A percentile compares a stretch with the other conserved stretches of the same genome.
phyloP scores from a whole-genome alignment of 305 asterid genomes.

The Striga hermonthica region DNA sequence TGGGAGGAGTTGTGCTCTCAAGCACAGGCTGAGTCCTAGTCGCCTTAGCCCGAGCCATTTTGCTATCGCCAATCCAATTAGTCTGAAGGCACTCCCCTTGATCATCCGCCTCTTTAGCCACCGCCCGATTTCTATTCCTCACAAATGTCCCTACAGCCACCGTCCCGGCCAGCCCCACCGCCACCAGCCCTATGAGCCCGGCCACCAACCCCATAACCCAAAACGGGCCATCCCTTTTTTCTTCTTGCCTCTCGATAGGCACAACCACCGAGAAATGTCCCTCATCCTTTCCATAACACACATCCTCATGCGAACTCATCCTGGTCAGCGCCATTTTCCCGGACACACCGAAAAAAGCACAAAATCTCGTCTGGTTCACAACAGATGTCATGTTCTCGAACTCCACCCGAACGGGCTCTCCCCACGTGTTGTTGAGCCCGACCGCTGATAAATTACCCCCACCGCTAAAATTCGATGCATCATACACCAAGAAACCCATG shows the following conservation, averaged over 20 bases:
- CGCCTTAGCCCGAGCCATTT: slow-evolving; percentile 65
- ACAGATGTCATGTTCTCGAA: slow-evolving; percentile 32
- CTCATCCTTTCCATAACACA: slow-evolving; percentile 47
- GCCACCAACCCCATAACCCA: slow-evolving; percentile 37
- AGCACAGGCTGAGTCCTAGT: slow-evolving; percentile 59
- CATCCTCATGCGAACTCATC: slow-evolving; percentile 34
- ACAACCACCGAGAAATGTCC: slow-evolving; percentile 57
- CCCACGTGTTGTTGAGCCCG: slow-evolving; percentile 51
- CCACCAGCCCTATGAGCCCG: slow-evolving; percentile 35
- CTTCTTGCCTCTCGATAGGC: slow-evolving; percentile 34
- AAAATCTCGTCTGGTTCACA: slow-evolving; percentile 33
- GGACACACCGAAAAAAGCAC: slow-evolving; percentile 48
- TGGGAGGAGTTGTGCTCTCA: slow-evolving; percentile 50
- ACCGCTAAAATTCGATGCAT: slow-evolving; percentile 46
- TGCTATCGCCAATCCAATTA: slow-evolving; percentile 43
- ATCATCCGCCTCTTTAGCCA: slow-evolving; percentile 53
- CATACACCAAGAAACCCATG: slow-evolving; percentile 51
- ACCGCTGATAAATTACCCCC: slow-evolving; percentile 30
- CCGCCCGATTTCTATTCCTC: slow-evolving; percentile 40
- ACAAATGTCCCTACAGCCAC: slow-evolving; percentile 37
- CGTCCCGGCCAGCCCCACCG: slow-evolving; percentile 38
- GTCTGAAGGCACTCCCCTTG: slow-evolving; percentile 40
- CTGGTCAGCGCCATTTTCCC: slow-evolving; percentile 46
- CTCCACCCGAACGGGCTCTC: slow-evolving; percentile 44
- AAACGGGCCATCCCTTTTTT: slow-evolving; percentile 27